Conservation (phyloP, 495 filamentous ascomycete genomes). For the Lindgomyces ingoldianus region DNA sequence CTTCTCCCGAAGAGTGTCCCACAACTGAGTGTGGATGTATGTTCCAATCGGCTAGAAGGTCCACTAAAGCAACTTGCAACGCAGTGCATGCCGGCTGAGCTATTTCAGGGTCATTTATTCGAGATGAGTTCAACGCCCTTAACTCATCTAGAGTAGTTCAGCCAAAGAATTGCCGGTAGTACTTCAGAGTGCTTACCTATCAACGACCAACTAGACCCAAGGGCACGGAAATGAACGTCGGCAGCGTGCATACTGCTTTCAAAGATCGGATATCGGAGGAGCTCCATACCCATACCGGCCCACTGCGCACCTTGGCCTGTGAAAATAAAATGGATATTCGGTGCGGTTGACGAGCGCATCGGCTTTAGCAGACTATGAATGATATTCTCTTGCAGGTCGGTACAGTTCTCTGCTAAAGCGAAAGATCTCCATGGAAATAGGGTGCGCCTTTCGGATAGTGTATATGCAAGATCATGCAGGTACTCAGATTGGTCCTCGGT, state of each 20-base stretch:
- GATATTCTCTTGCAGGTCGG: neutral
- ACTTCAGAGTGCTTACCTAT: neutral
- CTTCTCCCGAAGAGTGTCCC: neutral
- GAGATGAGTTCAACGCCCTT: neutral
- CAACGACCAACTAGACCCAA: neutral
- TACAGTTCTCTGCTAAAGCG: neutral
- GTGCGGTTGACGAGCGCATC: neutral
- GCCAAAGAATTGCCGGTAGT: neutral
- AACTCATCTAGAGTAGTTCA: neutral
- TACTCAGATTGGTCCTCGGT: too few relatives aligned
- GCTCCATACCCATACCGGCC: neutral
- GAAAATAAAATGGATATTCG: neutral
- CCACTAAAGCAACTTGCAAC: neutral
- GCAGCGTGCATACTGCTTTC: neutral
- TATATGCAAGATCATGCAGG: too few relatives aligned
- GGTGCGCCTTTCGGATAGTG: too few relatives aligned
- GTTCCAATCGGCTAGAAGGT: neutral
- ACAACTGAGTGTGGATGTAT: neutral
- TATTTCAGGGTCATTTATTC: neutral
- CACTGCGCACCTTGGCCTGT: neutral
- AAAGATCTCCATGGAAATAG: too few relatives aligned
- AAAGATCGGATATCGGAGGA: neutral
- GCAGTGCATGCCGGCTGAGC: neutral
- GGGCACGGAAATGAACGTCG: neutral
- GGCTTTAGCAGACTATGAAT: neutral